Base-by-base conservation (phyloP, 768 basidiomycete species). In the Tricholoma saponaceum region DNA sequence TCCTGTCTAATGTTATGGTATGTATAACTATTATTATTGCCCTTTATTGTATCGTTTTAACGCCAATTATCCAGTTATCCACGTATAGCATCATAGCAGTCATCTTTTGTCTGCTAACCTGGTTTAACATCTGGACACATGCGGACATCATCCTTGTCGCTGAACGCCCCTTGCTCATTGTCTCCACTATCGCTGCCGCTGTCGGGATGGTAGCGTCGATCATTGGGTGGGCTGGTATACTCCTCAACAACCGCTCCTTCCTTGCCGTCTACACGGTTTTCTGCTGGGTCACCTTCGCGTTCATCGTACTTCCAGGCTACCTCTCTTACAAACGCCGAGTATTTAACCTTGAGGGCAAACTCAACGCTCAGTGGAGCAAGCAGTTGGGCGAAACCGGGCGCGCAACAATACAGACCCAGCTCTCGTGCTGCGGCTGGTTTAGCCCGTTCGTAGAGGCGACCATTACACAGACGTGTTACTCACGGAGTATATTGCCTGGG, bases 221-320 rank as follows among this genome's bases (percentile, higher is more conserved):
- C 59, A 74, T 92, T 60, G 92, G 91, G 55, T 92, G 85, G 83
- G 81, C 90, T 23, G 91, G 91, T 28, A 85, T 92, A 68, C 76
- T 94, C 30, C 83, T 92, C 65, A 93, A 94, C 80, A 91, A 92
- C 70, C 89, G 92, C 52, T 73, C 82, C 55, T 91, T 94, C 81
- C 83, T 92, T 60, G 87, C 90, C 20, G 70, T 83, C 58, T 92
- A 91, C 74, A 78, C 89, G 64, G 87, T 91, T 71, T 67, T 88
- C 46, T 80, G 86, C 54, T 94, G 90, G 91, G 68, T 87, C 67
- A 82, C 82, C 56, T 86, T 93, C 65, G 87, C 77, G 1, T 72
- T 90, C 58, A 78, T 92, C 65, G 81, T 90, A 66, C 74, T 83
- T 0, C 92, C 91, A 0, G 90, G 91, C 0, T 93, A 94, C 71